Percentiles rank a stretch among this genome's conserved stretches.
Evolutionary conservation across 139 green algal genomes (phyloP).

Genomic region (Asterochloris sp.): DNA sequence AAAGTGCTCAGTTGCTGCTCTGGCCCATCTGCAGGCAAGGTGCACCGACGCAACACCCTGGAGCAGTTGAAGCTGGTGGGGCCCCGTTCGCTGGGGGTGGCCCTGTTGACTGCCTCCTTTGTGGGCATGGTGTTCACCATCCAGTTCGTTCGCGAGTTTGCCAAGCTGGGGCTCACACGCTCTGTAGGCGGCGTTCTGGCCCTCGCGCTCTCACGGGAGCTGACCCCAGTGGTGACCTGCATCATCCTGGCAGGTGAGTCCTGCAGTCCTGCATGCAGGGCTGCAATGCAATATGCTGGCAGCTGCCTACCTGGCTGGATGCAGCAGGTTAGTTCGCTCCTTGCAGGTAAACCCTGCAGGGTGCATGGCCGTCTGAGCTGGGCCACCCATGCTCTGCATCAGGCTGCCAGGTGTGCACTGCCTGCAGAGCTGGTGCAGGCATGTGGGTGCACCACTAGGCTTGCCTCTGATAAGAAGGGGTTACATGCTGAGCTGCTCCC

Average conservation of each 20-base stretch:
- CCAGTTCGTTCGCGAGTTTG: constrained; percentile 95
- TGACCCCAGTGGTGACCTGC: constrained; percentile 95
- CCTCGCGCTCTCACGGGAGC: constrained; percentile 90
- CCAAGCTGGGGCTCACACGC: constrained; percentile 88
- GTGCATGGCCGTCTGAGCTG: too few species aligned
- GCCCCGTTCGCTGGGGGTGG: constrained; percentile 88
- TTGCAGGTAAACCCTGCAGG: too few species aligned
- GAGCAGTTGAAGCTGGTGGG: constrained; percentile 94
- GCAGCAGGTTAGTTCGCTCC: too few species aligned
- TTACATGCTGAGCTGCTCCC: too few species aligned
- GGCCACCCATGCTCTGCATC: too few species aligned
- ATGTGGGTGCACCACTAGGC: too few species aligned
- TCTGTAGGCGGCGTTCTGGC: constrained; percentile 95
- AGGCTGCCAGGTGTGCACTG: too few species aligned
- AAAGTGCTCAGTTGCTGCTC: not conserved
- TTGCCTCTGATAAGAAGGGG: too few species aligned
- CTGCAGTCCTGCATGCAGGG: too few species aligned
- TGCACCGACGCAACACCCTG: constrained; percentile 85
- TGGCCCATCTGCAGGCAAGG: constrained; percentile 55
- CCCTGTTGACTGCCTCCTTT: constrained; percentile 92
- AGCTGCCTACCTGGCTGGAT: too few species aligned
- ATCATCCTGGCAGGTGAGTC: constrained; percentile 88
- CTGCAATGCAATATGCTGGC: too few species aligned
- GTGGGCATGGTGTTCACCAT: constrained; percentile 99
- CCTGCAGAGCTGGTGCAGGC: too few species aligned